Conservation (phyloP, 805 yeast genomes). For the Wickerhamomyces alni region DNA sequence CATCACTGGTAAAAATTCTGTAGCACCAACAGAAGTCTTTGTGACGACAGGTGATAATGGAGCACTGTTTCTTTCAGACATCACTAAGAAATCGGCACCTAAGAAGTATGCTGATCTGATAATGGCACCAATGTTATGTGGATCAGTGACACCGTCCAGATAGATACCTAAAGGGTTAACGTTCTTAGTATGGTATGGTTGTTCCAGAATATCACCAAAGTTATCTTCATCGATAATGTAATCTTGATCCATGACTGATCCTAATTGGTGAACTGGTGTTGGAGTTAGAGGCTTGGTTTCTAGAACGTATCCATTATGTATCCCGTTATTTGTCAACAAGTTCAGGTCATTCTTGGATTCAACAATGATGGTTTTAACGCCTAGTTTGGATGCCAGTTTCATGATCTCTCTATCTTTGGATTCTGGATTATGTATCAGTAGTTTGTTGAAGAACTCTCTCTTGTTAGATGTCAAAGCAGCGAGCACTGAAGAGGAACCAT, state of each 20-base stretch:
- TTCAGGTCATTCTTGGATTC: slow-evolving; percentile 45
- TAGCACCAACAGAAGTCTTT: slow-evolving; percentile 81
- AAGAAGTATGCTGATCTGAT: slow-evolving; percentile 73
- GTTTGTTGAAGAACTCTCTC: slow-evolving; percentile 45
- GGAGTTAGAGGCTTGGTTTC: slow-evolving; percentile 52
- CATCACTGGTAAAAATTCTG: slow-evolving; percentile 64
- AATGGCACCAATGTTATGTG: slow-evolving; percentile 84
- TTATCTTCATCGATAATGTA: slow-evolving; percentile 20
- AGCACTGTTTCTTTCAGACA: slow-evolving; percentile 68
- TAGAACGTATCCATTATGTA: slow-evolving; percentile 75
- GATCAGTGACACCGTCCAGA: slow-evolving; percentile 77
- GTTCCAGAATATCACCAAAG: slow-evolving; percentile 21
- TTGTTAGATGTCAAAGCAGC: slow-evolving; percentile 59
- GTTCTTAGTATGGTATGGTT: slow-evolving; percentile 16
- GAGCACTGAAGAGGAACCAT: slow-evolving; percentile 68
- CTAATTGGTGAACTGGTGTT: slow-evolving; percentile 24
- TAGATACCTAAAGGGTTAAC: slow-evolving; percentile 63
- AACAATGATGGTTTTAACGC: slow-evolving; percentile 11
- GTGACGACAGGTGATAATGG: slow-evolving; percentile 70
- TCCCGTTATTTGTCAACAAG: slow-evolving; percentile 55
- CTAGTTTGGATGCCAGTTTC: slow-evolving; percentile 35
- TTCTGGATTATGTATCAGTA: slow-evolving; percentile 40
- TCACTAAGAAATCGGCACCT: slow-evolving; percentile 74
- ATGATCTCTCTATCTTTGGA: slow-evolving; percentile 36
- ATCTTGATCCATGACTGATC: slow-evolving; percentile 10